Percentiles rank a stretch among this genome's conserved stretches.
Evolutionary conservation across 1,284 basidiomycete genomes (phyloP).

Genomic region (Rhodotorula sp.): DNA sequence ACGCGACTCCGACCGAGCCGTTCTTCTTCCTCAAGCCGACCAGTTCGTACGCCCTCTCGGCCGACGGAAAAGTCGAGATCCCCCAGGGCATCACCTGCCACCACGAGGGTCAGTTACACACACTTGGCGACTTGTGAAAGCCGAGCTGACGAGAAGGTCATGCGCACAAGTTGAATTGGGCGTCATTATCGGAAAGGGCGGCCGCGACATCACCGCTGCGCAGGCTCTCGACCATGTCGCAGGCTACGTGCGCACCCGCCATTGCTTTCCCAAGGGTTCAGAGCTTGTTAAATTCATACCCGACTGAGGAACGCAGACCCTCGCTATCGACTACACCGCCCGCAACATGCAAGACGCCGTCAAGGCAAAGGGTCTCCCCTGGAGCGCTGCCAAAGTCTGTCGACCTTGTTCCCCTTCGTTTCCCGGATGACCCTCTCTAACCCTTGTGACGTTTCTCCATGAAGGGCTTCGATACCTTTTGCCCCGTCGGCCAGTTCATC

Average conservation of each 20-base stretch:
- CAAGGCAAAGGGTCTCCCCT: conserved; percentile 89
- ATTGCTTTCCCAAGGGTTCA: background rate
- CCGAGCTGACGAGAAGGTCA: background rate
- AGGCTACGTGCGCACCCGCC: conserved; percentile 61
- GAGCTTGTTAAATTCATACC: background rate
- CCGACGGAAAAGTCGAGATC: conserved; percentile 74
- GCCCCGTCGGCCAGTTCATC: conserved; percentile 59
- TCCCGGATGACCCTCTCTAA: background rate
- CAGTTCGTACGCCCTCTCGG: conserved; percentile 75
- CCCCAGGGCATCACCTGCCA: conserved; percentile 80
- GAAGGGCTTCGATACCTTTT: conserved; percentile 76
- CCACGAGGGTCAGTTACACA: conserved; percentile 70
- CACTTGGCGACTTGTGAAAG: background rate
- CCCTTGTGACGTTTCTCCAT: background rate
- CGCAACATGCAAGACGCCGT: conserved; percentile 91
- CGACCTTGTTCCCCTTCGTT: conserved; percentile 40
- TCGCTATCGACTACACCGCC: conserved; percentile 58
- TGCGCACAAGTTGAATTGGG: conserved; percentile 86
- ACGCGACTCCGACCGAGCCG: conserved; percentile 80
- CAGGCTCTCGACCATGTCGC: conserved; percentile 77
- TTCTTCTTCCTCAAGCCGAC: conserved; percentile 99
- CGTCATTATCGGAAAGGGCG: conserved; percentile 84
- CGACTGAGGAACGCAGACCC: conserved; percentile 7
- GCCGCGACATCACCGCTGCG: conserved; percentile 71
- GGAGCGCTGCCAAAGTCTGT: conserved; percentile 80